A percentile compares a stretch with the other conserved stretches of the same genome.
These are phyloP conservation scores for Cucurbita moschata DNA, from an alignment of 306 rosid genomes.

Conservation along the genomic window DNA sequence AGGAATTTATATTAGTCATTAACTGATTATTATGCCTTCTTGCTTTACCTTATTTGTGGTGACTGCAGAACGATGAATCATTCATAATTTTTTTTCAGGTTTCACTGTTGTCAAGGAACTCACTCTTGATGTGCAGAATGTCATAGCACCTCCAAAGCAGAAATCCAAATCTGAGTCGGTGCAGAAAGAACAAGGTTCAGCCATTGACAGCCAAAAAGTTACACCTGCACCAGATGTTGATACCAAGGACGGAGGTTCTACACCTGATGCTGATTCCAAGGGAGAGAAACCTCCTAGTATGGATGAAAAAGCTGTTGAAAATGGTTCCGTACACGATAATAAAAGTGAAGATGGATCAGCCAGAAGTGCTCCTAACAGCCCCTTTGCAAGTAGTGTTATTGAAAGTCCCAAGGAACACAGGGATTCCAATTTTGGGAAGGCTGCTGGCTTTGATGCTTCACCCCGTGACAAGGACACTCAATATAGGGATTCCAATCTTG, in stretches of 20 bases:
- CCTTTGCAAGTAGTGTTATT: slow-evolving; percentile 49
- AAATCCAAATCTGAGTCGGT: slow-evolving; percentile 27
- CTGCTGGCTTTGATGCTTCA: slow-evolving; percentile 43
- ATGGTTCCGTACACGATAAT: slow-evolving; percentile 34
- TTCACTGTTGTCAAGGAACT: slow-evolving; percentile 75
- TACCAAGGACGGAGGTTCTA: neutral
- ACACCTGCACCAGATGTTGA: slow-evolving; percentile 12
- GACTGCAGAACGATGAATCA: slow-evolving; percentile 9
- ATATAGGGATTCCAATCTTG: slow-evolving; percentile 2
- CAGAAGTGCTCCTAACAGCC: slow-evolving; percentile 74
- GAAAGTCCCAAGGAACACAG: slow-evolving; percentile 62
- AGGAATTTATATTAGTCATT: slow-evolving; percentile 1
- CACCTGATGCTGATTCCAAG: slow-evolving; percentile 15
- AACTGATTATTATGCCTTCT: neutral
- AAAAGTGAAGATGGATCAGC: slow-evolving; percentile 45
- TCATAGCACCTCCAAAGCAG: slow-evolving; percentile 55
- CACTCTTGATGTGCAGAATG: slow-evolving; percentile 73
- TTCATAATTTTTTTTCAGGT: slow-evolving; percentile 34
- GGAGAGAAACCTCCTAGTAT: slow-evolving; percentile 34
- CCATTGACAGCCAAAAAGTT: slow-evolving; percentile 33
- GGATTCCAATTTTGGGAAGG: slow-evolving; percentile 44
- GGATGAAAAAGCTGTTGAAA: slow-evolving; percentile 49
- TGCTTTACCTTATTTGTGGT: neutral
- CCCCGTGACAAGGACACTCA: slow-evolving; percentile 45
- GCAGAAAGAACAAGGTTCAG: slow-evolving; percentile 22